phyloP scores from a whole-genome alignment of 2,329 filamentous ascomycete genomes.

The Diplodia sapinea region DNA sequence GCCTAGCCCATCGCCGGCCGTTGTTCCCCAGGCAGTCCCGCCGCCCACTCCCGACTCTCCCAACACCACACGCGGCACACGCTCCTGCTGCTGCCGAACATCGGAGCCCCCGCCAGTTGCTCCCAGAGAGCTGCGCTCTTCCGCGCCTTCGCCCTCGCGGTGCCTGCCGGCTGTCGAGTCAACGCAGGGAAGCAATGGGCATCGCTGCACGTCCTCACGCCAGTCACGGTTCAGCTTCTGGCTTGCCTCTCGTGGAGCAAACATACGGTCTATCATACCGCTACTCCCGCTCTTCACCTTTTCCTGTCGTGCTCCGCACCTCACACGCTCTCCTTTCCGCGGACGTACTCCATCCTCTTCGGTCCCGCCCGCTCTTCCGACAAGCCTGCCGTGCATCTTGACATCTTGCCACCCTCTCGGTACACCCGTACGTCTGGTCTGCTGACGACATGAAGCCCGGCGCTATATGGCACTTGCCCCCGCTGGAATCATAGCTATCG shows the following conservation, averaged over 20 bases:
- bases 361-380: slow-evolving; percentile 49
- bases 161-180: not conserved
- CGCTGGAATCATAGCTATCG: slow-evolving; percentile 49
- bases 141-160: not conserved
- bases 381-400: slow-evolving; percentile 52
- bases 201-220: slow-evolving; percentile 11
- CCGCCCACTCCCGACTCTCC: not conserved
- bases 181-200: slow-evolving; percentile 1
- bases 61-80: not conserved
- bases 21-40: not conserved
- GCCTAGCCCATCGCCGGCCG: not conserved
- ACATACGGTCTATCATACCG: slow-evolving; percentile 11
- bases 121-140: not conserved
- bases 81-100: not conserved
- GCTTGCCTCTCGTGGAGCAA: slow-evolving; percentile 6
- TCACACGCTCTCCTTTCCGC: slow-evolving; percentile 52
- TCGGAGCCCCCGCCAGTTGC: not conserved
- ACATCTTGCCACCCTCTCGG: slow-evolving; percentile 51
- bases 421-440: slow-evolving; percentile 49
- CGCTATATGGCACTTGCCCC: slow-evolving; percentile 54
- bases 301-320: slow-evolving; percentile 50
- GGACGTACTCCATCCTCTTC: slow-evolving; percentile 51
- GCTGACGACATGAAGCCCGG: slow-evolving; percentile 51
- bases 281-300: slow-evolving; percentile 33
- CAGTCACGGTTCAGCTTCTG: slow-evolving; percentile 21